Evolutionary conservation across 2,329 filamentous ascomycete genomes (phyloP), one percentile per base, ranked within the genome.

Genomic region (Aspergillus sp.): DNA sequence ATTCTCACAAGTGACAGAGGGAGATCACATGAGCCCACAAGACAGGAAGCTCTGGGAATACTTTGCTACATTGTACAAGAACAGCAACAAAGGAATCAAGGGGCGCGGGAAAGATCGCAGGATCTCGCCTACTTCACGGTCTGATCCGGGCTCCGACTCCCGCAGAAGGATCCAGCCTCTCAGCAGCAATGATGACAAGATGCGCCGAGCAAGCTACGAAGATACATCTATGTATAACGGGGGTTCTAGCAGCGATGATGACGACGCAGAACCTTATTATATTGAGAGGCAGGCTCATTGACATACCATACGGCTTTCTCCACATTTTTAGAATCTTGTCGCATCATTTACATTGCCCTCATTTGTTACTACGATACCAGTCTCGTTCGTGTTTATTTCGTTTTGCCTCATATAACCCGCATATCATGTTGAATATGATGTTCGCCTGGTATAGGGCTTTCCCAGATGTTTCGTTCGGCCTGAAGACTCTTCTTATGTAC

Each of bases 51-150:
- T 97, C 54, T 92, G 90, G 81, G 86, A 90, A 67, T 96, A 97
- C 78, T 95, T 98, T 72, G 85, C 88, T 4, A 84, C 84, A 0
- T 82, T 97, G n/a, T 97, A 97, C 84, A 97, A 96, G 81, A 96
- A 98, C 79, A 93, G 90, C 79, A 98, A 98, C 84, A 97, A 97
- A 77, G 95, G 95, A 1, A 97, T 98, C 81, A 98, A 97, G 78
- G 95, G 95, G 10, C 88, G 95, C 49, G 95, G 95, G 47, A 95
- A 94, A 73, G 91, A 93, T 68, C 84, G 91, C 19, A 70, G 75
- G 6, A 78, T 79, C 53, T 72, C 75, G 17, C 72, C 70, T 15
- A 70, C 68, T 5, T 67, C 68, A 38, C 72, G 70, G 30, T 65
- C 70, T 6, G 65, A 66, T 28, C 32, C 52, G 1, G 50, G 54